Evolutionary conservation across 495 filamentous ascomycete species (phyloP), one percentile per base, ranked within the genome.

Genomic region (Bombardia bombarda): DNA sequence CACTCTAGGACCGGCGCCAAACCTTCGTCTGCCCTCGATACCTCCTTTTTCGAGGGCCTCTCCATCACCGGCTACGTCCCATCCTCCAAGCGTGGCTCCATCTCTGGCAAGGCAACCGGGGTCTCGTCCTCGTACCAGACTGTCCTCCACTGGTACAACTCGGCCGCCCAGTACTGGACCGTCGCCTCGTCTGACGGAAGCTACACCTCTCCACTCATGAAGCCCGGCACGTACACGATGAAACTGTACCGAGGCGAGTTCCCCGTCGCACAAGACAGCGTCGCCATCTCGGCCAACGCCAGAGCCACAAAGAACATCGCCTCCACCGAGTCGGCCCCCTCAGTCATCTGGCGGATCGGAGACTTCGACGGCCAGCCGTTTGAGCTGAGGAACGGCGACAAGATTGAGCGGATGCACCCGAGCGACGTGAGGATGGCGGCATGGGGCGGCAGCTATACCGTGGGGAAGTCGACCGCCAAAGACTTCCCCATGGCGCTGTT

Each of bases 131-230:
- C 54, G 34, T 72, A 73, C 9, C 68, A 73, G 24, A 60, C 63
- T 36, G 79, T 83, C 1, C 55, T 83, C 7, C 78, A 83, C 54
- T 83, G 77, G 78, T 74, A 73, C 51, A 83, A 81, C 54, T 52
- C 57, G 13, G 67, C 55, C 3, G 75, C 78, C 1, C 79, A 82
- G 40, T 81, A 82, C 59, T 83, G 79, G 79, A 62, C 69, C 5
- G 68, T 73, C 42, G 68, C 73, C 12, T 50, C 55, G 3, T 65
- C 66, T 2, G 56, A 52, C 16, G 26, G 21, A 5, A 50, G 47
- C 7, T 83, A 78, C 53, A 74, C 67, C 4, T 80, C 77, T 0
- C 78, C 78, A 0, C 61, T 67, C 6, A 82, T 83, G 79, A 82
- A 82, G 51, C 68, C 75, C 0, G 79, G 79, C 4, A 74, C 73